Percentiles rank a stretch among this genome's conserved stretches.
These are phyloP conservation scores for Acanthamoeba quina DNA, from an alignment of 208 protist species.

Conservation along the genomic window DNA sequence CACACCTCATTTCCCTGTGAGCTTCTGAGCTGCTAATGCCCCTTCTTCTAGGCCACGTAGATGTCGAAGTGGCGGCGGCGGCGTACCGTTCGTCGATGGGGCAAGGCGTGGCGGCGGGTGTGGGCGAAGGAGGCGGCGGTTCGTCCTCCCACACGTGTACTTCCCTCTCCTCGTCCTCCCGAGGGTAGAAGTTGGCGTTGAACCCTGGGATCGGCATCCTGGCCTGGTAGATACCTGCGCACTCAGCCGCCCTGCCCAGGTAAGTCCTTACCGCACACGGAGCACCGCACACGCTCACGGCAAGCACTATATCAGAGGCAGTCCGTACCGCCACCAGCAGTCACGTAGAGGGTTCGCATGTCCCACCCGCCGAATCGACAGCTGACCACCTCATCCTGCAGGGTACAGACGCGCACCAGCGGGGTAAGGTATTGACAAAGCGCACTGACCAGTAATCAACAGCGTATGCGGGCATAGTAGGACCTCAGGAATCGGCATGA, in stretches of 20 bases:
- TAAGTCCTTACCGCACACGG: background rate
- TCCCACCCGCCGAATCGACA: constrained; percentile 18
- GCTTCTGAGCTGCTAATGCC: too few relatives aligned
- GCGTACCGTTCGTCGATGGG: background rate
- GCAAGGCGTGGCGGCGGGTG: background rate
- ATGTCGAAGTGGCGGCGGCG: too few relatives aligned
- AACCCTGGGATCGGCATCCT: constrained; percentile 14
- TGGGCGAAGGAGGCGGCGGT: background rate
- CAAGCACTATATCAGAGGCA: too few relatives aligned
- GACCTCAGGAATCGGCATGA: background rate
- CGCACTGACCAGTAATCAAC: too few relatives aligned
- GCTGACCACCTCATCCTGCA: background rate
- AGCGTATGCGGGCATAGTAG: background rate
- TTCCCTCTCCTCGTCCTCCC: constrained; percentile 23
- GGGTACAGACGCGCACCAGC: too few relatives aligned
- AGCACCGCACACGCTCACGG: too few relatives aligned
- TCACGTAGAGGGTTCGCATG: constrained; percentile 31
- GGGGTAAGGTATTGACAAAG: too few relatives aligned
- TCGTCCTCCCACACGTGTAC: constrained; percentile 12
- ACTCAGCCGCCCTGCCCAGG: background rate
- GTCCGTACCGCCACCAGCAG: background rate
- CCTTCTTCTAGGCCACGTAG: too few relatives aligned
- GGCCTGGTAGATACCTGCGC: background rate
- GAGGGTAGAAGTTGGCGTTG: constrained; percentile 13
- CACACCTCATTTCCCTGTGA: background rate